These are phyloP conservation scores for Magnolia officinalis DNA, from an alignment of 164 flowering plant genomes.

Conservation along the genomic window DNA sequence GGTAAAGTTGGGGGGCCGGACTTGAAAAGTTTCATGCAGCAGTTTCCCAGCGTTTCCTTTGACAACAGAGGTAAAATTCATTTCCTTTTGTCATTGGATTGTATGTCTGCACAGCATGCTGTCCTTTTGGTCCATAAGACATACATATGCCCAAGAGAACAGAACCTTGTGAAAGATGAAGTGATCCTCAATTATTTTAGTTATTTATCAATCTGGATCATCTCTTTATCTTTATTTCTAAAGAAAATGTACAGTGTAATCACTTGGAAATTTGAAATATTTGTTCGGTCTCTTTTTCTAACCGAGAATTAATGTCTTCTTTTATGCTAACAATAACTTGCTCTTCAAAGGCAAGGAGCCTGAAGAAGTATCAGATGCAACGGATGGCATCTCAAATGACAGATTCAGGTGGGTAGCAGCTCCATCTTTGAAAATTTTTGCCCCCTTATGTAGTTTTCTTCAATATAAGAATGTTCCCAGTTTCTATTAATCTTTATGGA, in stretches of 20 bases:
- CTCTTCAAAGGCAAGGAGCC: slow-evolving; percentile 32
- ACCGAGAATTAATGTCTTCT: too few relatives aligned
- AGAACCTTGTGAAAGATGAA: too few relatives aligned
- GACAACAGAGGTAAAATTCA: slow-evolving; percentile 47
- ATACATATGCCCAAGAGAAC: not conserved
- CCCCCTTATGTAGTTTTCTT: too few relatives aligned
- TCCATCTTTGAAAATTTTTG: too few relatives aligned
- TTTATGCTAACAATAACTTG: slow-evolving; percentile 2
- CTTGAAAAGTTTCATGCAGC: slow-evolving; percentile 75
- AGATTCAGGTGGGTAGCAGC: slow-evolving; percentile 33
- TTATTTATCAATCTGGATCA: not conserved
- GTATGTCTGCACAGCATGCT: not conserved
- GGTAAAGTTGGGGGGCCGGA: slow-evolving; percentile 83
- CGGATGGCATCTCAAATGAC: slow-evolving; percentile 5
- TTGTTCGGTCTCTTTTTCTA: too few relatives aligned
- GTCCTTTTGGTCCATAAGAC: not conserved
- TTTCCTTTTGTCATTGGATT: not conserved
- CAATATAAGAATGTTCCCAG: too few relatives aligned
- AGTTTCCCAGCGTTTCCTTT: slow-evolving; percentile 47
- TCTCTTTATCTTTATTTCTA: not conserved
- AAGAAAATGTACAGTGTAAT: too few relatives aligned
- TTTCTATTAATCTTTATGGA: not conserved
- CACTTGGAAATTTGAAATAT: too few relatives aligned
- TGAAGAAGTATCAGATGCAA: slow-evolving; percentile 24
- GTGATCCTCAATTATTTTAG: too few relatives aligned